Percentiles rank a stretch among this genome's conserved stretches.
Conservation (phyloP, 768 basidiomycete genomes). For the Royoungia palumana region DNA sequence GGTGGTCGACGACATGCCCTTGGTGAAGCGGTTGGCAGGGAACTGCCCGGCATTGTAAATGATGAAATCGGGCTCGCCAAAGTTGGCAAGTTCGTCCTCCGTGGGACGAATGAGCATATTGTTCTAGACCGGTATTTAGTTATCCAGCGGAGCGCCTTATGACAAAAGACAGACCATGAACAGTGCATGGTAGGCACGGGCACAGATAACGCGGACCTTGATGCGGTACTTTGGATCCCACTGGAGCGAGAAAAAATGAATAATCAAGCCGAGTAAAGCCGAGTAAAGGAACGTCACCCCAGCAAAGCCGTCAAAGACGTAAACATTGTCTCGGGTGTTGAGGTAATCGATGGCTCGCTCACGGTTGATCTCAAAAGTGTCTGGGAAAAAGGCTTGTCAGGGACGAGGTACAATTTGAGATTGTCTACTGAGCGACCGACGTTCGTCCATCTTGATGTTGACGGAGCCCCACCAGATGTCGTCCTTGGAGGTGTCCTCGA, state of each 20-base stretch:
- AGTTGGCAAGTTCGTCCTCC: slow-evolving; percentile 86
- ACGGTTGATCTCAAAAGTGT: slow-evolving; percentile 99
- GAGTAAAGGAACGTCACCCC: slow-evolving; percentile 51
- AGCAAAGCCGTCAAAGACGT: slow-evolving; percentile 94
- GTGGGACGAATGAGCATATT: slow-evolving; percentile 99
- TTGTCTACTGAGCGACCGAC: slow-evolving; percentile 42
- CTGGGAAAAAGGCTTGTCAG: slow-evolving; percentile 32
- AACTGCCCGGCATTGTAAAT: slow-evolving; percentile 99
- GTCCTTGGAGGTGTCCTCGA: slow-evolving; percentile 93
- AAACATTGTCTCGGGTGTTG: slow-evolving; percentile 97
- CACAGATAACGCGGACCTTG: slow-evolving; percentile 99
- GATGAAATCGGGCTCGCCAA: slow-evolving; percentile 98
- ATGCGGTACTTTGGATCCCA: slow-evolving; percentile 99
- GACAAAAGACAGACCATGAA: slow-evolving; percentile 74
- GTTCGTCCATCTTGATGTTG: slow-evolving; percentile 99
- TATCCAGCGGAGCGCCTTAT: slow-evolving; percentile 3
- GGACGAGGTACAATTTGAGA: background rate
- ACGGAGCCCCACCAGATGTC: slow-evolving; percentile 99
- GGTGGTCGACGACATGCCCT: slow-evolving; percentile 99
- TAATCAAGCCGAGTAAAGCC: background rate
- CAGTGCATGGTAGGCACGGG: slow-evolving; percentile 95
- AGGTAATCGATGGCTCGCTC: slow-evolving; percentile 99
- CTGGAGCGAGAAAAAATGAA: slow-evolving; percentile 35
- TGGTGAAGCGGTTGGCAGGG: slow-evolving; percentile 99
- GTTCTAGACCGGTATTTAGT: slow-evolving; percentile 49